phyloP scores from a whole-genome alignment of 495 filamentous ascomycete species.

The Podospora comata region DNA sequence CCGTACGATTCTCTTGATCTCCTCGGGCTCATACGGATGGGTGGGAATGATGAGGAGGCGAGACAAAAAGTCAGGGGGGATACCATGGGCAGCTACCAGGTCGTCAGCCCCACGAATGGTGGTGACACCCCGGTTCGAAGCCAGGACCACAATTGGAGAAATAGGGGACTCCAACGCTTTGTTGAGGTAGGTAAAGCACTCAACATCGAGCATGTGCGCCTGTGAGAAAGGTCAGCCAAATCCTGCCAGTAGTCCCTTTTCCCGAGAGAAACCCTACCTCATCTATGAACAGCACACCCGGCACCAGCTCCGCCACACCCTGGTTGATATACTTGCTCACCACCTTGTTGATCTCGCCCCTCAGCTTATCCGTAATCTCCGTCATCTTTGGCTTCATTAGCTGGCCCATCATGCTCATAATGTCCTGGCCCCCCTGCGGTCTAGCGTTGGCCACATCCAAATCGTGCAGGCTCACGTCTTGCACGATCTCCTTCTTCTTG shows the following conservation, averaged over 20 bases:
- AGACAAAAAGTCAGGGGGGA: conserved; percentile 87
- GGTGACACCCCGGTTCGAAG: conserved; percentile 90
- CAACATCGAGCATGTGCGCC: conserved; percentile 98
- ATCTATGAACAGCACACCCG: conserved; percentile 96
- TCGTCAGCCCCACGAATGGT: conserved; percentile 84
- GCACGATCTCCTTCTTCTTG: conserved; percentile 99
- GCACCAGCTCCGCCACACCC: conserved; percentile 95
- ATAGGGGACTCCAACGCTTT: conserved; percentile 90
- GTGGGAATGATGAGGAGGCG: conserved; percentile 95
- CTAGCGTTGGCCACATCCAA: conserved; percentile 93
- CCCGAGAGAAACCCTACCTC: conserved; percentile 61
- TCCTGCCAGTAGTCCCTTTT: neutral
- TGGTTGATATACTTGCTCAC: conserved; percentile 98
- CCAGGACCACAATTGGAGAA: conserved; percentile 93
- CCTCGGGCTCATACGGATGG: conserved; percentile 72
- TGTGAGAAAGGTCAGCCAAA: conserved; percentile 37
- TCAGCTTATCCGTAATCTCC: conserved; percentile 94
- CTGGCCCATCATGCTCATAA: conserved; percentile 99
- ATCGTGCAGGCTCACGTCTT: conserved; percentile 95
- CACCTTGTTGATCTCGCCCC: conserved; percentile 96
- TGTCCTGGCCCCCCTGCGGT: conserved; percentile 93
- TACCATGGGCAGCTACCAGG: conserved; percentile 80
- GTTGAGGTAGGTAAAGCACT: conserved; percentile 98
- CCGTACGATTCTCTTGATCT: conserved; percentile 85
- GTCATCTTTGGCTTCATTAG: conserved; percentile 99